Base-by-base conservation (phyloP, 139 green algal genomes). In the Chlamydomonas schloesseri region DNA sequence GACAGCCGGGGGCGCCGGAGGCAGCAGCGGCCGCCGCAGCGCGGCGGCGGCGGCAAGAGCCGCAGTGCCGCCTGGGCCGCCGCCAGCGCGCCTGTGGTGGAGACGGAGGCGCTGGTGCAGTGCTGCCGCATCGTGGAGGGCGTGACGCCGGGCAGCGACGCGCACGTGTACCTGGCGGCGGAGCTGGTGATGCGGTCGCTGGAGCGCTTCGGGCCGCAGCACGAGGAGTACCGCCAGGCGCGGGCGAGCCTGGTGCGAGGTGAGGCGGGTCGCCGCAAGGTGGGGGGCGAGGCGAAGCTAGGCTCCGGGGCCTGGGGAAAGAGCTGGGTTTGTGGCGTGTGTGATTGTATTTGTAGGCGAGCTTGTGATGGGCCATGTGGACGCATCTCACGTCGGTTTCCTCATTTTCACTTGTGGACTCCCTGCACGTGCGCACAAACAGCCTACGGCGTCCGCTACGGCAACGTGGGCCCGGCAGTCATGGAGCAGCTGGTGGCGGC, bases 401-500 rank as follows among this genome's bases (percentile, higher is more conserved):
- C 53, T 58, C 13, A 58, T 15, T 58, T 58, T 15, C 53, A 13
- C 53, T 58, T 58, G 13, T 13, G 13, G 13, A 13, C 13, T 13
- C 53, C 53, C 53, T 15, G 15, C 53, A 13, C 53, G 13, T 58
- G 13, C 53, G n/a, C n/a, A 5, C 42, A 50, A 5, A 8, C 42
- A 50, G 42, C 42, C 42, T 50, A 50, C 8, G 42, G 42, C 42
- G 8, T 50, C 55, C 58, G 86, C 58, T 89, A 89, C 58, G 86
- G 86, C 70, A 78, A 65, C 53, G 86, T 86, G 70, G 60, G 57
- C 2, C 36, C 70, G n/a, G 71, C 17, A 15, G 46, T 89, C 0
- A 71, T 89, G 86, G 77, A 86, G 70, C 50, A 68, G 42, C 46
- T 89, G 46, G 71, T 89, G 47, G 86, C 77, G 24, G 71, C 86